Conservation (phyloP, 2,329 filamentous ascomycete genomes). For the Xylogone sp. region DNA sequence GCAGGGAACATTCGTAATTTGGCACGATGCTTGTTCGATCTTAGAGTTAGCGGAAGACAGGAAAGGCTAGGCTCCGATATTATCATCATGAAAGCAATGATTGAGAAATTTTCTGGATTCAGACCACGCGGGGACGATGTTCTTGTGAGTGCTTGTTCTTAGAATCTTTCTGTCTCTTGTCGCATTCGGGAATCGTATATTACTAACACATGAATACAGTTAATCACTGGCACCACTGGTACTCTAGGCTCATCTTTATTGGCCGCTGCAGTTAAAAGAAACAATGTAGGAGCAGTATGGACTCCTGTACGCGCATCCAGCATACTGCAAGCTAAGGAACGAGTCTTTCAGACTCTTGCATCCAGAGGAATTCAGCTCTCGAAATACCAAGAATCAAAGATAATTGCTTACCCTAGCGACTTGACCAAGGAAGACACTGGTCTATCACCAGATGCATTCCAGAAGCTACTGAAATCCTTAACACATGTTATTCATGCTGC, state of each 20-base stretch:
- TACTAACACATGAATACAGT: neutral
- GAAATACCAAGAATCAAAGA: slow-evolving; percentile 23
- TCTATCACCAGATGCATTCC: no score
- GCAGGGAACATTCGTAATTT: slow-evolving; percentile 22
- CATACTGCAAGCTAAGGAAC: slow-evolving; percentile 26
- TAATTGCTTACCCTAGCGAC: slow-evolving; percentile 35
- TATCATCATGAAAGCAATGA: slow-evolving; percentile 28
- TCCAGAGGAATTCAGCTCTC: slow-evolving; percentile 32
- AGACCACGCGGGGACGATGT: no score
- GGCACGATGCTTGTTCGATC: slow-evolving; percentile 8
- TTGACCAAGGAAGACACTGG: slow-evolving; percentile 38
- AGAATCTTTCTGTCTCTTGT: neutral
- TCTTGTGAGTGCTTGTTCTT: no score
- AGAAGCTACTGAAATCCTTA: no score
- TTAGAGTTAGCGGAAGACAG: slow-evolving; percentile 9
- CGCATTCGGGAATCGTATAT: neutral
- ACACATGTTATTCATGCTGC: slow-evolving; percentile 51
- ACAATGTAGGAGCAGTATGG: slow-evolving; percentile 26
- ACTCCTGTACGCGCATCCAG: slow-evolving; percentile 43
- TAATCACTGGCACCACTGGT: slow-evolving; percentile 48
- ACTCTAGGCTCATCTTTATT: slow-evolving; percentile 50
- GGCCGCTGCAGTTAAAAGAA: slow-evolving; percentile 35
- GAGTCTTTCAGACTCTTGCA: slow-evolving; percentile 31
- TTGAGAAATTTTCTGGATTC: slow-evolving; percentile 36
- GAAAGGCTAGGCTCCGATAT: slow-evolving; percentile 21